Base-by-base conservation (phyloP, 2,329 filamentous ascomycete species). In the Penicillium brevicompactum region DNA sequence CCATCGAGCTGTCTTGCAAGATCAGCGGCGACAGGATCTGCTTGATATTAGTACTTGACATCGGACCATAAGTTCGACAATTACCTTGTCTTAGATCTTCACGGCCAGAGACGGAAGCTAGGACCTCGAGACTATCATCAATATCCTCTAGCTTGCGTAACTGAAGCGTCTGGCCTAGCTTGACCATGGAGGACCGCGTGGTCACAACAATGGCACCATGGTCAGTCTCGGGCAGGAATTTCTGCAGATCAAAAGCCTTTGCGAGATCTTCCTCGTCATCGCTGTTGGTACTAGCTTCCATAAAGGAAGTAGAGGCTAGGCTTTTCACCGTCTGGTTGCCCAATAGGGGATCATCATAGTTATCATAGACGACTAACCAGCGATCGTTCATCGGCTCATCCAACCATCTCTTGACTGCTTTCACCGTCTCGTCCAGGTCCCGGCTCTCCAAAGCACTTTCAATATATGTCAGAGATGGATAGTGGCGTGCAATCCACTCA, bases 331-430 rank as follows among this genome's bases (percentile, higher is more conserved):
- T 56, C 6, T 40, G 38, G 38, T 56, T 45, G 24, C 38, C 24
- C 16, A 34, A 44, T 32, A 44, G 5, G 7, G 55, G 50, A 40
- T 57, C 48, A 30, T 57, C 55, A 45, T 51, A 48, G 32, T 57
- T 57, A 24, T 57, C 50, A 54, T 51, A 57, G 42, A 57, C 22
- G n/a, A 55, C 3, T 14, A 58, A 37, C 55, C 51, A 58, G 8
- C 34, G 21, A 31, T 49, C 27, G 21, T 58, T 58, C 21, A n/a
- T 49, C 16, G 48, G 24, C 1, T 48, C 44, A 8, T 55, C 40
- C n/a, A 58, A 37, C 51, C 51, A 55, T 21, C 11, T 10, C 48
- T 54, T 57, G 16, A 51, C 47, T 10, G 44, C 44, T 21, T 49
- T 45, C 30, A 48, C 55, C 3, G 24, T 31, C 34, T 49, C 46